phyloP scores from a whole-genome alignment of 768 basidiomycete species.

The Porphyrellus cyaneotinctus region DNA sequence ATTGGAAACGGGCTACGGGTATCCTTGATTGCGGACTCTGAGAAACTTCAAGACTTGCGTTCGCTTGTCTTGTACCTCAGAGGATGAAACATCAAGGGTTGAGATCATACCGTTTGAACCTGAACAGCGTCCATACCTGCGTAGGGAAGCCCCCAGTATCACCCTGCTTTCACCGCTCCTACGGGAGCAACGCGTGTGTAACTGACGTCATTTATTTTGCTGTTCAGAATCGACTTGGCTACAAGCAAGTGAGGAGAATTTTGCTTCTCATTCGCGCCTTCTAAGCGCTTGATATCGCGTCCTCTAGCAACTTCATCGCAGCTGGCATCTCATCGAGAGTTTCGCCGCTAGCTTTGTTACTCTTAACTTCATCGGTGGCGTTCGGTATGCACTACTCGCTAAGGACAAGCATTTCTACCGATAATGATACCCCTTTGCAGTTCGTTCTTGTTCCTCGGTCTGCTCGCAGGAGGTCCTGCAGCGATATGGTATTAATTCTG shows the following conservation, averaged over 20 bases:
- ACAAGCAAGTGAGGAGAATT: conserved; percentile 57
- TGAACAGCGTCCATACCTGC: conserved; percentile 97
- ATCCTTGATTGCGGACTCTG: conserved; percentile 50
- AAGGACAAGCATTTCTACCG: conserved; percentile 3
- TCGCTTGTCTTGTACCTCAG: conserved; percentile 8
- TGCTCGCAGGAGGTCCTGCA: conserved; percentile 81
- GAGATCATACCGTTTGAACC: conserved; percentile 98
- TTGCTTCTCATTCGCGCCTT: not conserved
- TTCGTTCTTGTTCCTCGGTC: conserved; percentile 73
- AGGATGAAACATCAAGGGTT: conserved; percentile 53
- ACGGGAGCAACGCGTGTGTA: conserved; percentile 35
- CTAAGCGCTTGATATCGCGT: conserved; percentile 1
- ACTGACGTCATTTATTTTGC: conserved; percentile 46
- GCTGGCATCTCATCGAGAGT: conserved; percentile 78
- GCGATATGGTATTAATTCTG: conserved; percentile 61
- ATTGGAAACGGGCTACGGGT: conserved; percentile 87
- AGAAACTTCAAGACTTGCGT: conserved; percentile 2
- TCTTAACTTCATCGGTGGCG: conserved; percentile 87
- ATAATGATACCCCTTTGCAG: conserved; percentile 33
- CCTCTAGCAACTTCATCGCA: conserved; percentile 76
- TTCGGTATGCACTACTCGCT: conserved; percentile 46
- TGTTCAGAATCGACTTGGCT: conserved; percentile 66
- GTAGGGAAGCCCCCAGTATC: conserved; percentile 93
- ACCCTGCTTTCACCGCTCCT: conserved; percentile 40
- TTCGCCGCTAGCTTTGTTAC: conserved; percentile 87